Evolutionary conservation across 495 filamentous ascomycete species (phyloP), one percentile per base, ranked within the genome.

Genomic region (Penicilliopsis zonata): DNA sequence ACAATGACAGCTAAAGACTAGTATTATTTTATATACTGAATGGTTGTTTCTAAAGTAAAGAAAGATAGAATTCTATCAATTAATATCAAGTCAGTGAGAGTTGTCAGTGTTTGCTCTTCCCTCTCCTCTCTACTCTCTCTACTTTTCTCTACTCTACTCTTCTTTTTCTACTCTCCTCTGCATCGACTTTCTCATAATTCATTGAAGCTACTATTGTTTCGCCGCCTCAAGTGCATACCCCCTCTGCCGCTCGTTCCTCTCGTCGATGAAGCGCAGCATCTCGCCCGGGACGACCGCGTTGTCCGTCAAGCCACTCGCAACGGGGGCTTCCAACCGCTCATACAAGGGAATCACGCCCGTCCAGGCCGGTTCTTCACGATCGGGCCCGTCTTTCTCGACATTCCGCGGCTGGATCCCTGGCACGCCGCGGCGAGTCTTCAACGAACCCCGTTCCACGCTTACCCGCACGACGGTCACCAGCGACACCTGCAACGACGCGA

Each of bases 401-500:
- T 36, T 15, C 10, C 34, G 5, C 4, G 34, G 34, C 14, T 36
- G 34, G 8, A 36, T 33, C 5, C 25, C 25, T 4, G 34, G 34
- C 4, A 33, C 9, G n/a, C 34, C 34, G 8, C n/a, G 16, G 9
- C 34, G 34, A 10, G 16, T 6, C 13, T 36, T 36, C 9, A 36
- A 9, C 4, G 5, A 4, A 3, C 8, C 8, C 4, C 13, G 29
- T 13, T 8, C 4, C 23, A 36, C 15, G 16, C 18, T 9, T 5
- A 36, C 34, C 4, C 25, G 8, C 4, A 36, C 24, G 18, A 36
- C 27, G 15, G 5, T 24, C n/a, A 36, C 34, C 24, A 36, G 24
- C 3, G 28, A 33, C 9, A 36, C 27, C 34, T 36, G 34, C n/a
- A 36, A 36, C 3, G 34, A 36, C 4, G 34, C 5, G 23, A 36